A percentile compares a stretch with the other conserved stretches of the same genome.
Evolutionary conservation across 306 rosid genomes (phyloP).

Genomic region (Gynostemma pentaphyllum): DNA sequence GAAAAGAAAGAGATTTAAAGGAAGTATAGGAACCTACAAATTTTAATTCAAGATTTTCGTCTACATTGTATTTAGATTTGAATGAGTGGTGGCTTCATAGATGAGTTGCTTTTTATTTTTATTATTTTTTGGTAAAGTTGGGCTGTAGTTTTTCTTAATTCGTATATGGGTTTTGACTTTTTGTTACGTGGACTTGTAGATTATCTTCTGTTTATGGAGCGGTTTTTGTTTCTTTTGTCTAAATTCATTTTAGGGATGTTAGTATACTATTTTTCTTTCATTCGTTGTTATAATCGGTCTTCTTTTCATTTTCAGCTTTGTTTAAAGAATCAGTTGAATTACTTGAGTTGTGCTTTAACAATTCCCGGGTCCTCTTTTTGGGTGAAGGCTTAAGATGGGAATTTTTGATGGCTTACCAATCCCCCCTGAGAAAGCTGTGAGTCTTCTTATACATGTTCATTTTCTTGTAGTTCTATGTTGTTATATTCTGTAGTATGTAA

Average conservation of each 20-base stretch:
- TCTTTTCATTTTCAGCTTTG: constrained; percentile 23
- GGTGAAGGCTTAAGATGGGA: constrained; percentile 55
- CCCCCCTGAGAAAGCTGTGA: constrained; percentile 70
- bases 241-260: neutral
- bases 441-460: constrained; percentile 18
- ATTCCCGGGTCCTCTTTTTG: constrained; percentile 24
- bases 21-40: too few relatives aligned
- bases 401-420: constrained; percentile 82
- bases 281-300: neutral
- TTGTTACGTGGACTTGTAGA: too few relatives aligned
- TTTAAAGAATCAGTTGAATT: constrained; percentile 15
- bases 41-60: too few relatives aligned
- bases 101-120: too few relatives aligned
- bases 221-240: too few relatives aligned
- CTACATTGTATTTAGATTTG: too few relatives aligned
- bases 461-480: constrained; percentile 8
- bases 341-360: constrained; percentile 23
- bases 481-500: neutral
- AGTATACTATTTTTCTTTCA: neutral
- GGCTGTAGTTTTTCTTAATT: too few relatives aligned
- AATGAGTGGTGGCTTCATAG: too few relatives aligned
- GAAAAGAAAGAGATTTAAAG: too few relatives aligned
- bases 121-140: too few relatives aligned
- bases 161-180: too few relatives aligned
- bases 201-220: too few relatives aligned